Conservation (phyloP, 768 basidiomycete genomes). For the Neoboletus subvelutipes region DNA sequence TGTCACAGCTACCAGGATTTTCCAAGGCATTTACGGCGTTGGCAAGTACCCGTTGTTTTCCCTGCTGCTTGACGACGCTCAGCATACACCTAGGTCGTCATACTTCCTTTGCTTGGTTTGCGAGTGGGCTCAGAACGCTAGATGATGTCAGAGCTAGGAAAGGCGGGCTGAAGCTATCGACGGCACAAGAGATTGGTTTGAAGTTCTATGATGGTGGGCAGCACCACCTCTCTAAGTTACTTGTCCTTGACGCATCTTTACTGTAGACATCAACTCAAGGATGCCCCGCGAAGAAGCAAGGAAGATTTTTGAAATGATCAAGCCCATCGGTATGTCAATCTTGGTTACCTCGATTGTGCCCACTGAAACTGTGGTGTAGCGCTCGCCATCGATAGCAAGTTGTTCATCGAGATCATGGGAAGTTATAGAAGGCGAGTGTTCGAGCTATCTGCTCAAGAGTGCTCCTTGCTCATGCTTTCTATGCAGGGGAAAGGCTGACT, state of each 20-base stretch:
- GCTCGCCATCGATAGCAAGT: constrained; percentile 61
- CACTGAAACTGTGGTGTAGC: constrained; percentile 42
- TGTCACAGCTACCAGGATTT: constrained; percentile 51
- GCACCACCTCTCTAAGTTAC: background rate
- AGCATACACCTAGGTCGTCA: constrained; percentile 46
- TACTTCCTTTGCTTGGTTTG: constrained; percentile 73
- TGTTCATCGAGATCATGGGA: constrained; percentile 88
- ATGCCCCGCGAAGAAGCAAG: constrained; percentile 84
- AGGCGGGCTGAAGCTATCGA: constrained; percentile 57
- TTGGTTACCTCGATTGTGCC: background rate
- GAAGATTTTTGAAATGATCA: constrained; percentile 70
- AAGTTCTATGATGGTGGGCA: constrained; percentile 64
- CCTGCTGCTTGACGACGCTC: background rate
- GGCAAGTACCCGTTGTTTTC: constrained; percentile 45
- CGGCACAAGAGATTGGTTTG: constrained; percentile 66
- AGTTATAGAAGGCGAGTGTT: constrained; percentile 68
- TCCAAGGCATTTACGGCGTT: constrained; percentile 85
- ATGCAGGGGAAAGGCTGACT: constrained; percentile 70
- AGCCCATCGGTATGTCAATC: constrained; percentile 55
- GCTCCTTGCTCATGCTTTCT: background rate
- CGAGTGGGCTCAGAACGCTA: constrained; percentile 72
- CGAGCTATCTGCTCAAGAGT: background rate
- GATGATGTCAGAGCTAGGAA: constrained; percentile 66
- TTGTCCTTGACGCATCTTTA: background rate
- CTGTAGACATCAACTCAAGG: constrained; percentile 73